Evolutionary conservation across 768 basidiomycete genomes (phyloP).

Genomic region (Suillus lakei): DNA sequence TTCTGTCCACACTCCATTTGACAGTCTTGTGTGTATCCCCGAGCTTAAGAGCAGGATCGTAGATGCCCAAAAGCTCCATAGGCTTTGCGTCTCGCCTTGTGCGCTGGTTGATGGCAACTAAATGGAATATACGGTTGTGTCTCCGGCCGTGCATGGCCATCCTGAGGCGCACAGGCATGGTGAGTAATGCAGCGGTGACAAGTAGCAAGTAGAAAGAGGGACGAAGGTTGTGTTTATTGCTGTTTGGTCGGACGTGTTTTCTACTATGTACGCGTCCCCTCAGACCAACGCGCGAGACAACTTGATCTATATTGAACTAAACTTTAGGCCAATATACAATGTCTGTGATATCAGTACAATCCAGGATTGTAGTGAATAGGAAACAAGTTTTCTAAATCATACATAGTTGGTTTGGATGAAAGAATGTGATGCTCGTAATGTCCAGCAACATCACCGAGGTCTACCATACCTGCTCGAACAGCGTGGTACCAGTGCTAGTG

Average conservation of each 20-base stretch:
- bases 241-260: constrained; percentile 27
- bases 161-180: constrained; percentile 86
- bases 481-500: not conserved
- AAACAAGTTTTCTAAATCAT: not conserved
- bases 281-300: no score
- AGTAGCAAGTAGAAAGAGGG: constrained; percentile 1
- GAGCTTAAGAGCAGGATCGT: constrained; percentile 66
- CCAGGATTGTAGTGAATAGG: not conserved
- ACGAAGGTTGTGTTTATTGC: constrained; percentile 18
- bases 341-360: not conserved
- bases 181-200: constrained; percentile 9
- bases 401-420: not conserved
- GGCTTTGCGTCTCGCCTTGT: constrained; percentile 83
- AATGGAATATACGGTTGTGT: constrained; percentile 78
- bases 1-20: constrained; percentile 90
- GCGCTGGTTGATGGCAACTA: constrained; percentile 81
- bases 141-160: constrained; percentile 81
- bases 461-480: not conserved
- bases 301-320: not conserved
- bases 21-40: constrained; percentile 69
- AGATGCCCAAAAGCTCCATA: constrained; percentile 85
- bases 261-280: not conserved
- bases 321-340: not conserved
- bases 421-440: not conserved
- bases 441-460: not conserved